Evolutionary conservation across 2,329 filamentous ascomycete genomes (phyloP).

Genomic region (Hypoxylon sp.): DNA sequence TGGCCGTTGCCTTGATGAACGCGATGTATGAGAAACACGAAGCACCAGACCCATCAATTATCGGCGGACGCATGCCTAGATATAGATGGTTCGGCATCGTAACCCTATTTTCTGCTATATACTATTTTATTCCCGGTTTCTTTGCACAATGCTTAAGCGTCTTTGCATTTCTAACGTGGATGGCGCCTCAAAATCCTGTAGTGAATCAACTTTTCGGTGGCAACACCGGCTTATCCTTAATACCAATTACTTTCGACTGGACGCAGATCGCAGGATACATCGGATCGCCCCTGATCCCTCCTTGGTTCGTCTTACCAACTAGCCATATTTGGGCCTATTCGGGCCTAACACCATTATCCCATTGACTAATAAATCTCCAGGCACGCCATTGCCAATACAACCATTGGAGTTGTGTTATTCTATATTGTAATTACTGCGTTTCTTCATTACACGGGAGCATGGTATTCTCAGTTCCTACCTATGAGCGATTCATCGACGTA

Average conservation of each 20-base stretch:
- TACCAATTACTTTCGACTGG: slow-evolving; percentile 85
- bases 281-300: slow-evolving; percentile 77
- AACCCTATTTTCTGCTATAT: slow-evolving; percentile 71
- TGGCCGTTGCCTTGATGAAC: slow-evolving; percentile 77
- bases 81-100: slow-evolving; percentile 75
- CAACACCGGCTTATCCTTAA: slow-evolving; percentile 74
- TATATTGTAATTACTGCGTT: slow-evolving; percentile 72
- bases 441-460: slow-evolving; percentile 76
- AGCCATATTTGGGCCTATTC: neutral
- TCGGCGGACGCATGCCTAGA: slow-evolving; percentile 76
- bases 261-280: slow-evolving; percentile 79
- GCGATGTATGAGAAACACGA: slow-evolving; percentile 77
- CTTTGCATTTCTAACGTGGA: slow-evolving; percentile 81
- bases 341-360: neutral
- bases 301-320: slow-evolving; percentile 65
- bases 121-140: slow-evolving; percentile 79
- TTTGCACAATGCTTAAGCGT: slow-evolving; percentile 78
- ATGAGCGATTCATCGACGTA: slow-evolving; percentile 80
- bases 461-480: slow-evolving; percentile 75
- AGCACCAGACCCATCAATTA: slow-evolving; percentile 63
- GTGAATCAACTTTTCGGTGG: slow-evolving; percentile 83
- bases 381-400: slow-evolving; percentile 81
- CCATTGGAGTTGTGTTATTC: slow-evolving; percentile 76
- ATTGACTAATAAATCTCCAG: slow-evolving; percentile 52
- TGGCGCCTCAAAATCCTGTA: slow-evolving; percentile 76